phyloP scores from a whole-genome alignment of 345 rosid species.

The Citrus hindsii region DNA sequence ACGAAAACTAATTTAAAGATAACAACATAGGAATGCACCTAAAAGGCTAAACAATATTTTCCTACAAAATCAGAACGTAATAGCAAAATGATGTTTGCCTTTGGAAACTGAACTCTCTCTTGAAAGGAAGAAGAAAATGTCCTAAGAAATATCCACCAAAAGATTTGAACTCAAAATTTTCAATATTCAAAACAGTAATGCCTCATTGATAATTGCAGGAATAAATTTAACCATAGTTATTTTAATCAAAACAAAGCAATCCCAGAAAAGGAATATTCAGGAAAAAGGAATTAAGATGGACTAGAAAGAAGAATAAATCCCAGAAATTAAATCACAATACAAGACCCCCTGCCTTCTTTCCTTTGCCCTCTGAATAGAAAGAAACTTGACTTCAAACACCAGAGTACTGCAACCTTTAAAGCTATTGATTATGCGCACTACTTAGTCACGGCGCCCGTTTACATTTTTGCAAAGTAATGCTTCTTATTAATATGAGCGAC shows the following conservation, averaged over 20 bases:
- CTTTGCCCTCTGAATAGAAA: background rate
- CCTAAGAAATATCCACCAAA: background rate
- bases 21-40: constrained; percentile 4
- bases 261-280: background rate
- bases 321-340: background rate
- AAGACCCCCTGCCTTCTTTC: background rate
- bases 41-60: background rate
- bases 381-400: background rate
- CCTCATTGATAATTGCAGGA: background rate
- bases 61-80: background rate
- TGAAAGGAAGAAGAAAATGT: background rate
- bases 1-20: background rate
- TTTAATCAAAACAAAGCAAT: background rate
- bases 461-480: background rate
- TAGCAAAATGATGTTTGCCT: background rate
- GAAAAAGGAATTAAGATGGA: background rate
- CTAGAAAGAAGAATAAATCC: background rate
- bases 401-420: background rate
- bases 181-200: background rate
- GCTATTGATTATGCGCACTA: background rate
- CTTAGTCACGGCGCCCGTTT: background rate
- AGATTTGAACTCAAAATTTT: background rate
- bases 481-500: background rate
- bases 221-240: background rate
- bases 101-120: background rate